Conservation (phyloP, 83 land plant species). For the Picea abies region DNA sequence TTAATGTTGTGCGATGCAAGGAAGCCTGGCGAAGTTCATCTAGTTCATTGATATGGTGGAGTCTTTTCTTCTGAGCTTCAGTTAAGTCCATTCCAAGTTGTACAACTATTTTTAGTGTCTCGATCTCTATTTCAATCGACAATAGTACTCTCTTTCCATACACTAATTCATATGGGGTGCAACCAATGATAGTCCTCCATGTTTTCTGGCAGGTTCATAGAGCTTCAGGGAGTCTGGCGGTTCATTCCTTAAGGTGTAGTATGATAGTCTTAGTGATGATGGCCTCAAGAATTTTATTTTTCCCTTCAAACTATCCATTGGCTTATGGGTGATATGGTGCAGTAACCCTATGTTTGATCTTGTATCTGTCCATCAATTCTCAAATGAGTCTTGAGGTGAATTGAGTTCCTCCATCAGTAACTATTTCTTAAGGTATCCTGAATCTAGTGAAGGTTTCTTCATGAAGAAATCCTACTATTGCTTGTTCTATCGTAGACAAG, state of each 20-base stretch:
- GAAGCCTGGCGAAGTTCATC: background rate
- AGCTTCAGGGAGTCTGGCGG: background rate
- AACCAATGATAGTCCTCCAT: no score
- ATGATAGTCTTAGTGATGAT: background rate
- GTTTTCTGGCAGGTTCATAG: background rate
- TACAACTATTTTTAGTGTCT: background rate
- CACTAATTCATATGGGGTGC: no score
- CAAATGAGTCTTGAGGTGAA: no score
- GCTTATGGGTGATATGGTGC: background rate
- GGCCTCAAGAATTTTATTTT: background rate
- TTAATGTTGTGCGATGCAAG: background rate
- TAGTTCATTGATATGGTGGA: no score
- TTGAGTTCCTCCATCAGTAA: no score
- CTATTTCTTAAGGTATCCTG: no score
- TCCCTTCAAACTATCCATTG: background rate
- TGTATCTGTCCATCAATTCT: no score
- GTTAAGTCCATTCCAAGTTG: background rate
- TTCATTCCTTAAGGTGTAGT: background rate
- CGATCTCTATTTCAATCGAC: background rate
- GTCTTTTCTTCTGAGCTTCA: background rate
- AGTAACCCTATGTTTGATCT: no score
- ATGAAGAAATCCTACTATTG: no score
- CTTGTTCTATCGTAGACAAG: no score
- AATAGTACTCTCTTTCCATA: no score
- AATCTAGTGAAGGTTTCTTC: no score